A percentile compares a stretch with the other conserved stretches of the same genome.
Conservation (phyloP, 306 rosid genomes). For the Medicago ruthenica region DNA sequence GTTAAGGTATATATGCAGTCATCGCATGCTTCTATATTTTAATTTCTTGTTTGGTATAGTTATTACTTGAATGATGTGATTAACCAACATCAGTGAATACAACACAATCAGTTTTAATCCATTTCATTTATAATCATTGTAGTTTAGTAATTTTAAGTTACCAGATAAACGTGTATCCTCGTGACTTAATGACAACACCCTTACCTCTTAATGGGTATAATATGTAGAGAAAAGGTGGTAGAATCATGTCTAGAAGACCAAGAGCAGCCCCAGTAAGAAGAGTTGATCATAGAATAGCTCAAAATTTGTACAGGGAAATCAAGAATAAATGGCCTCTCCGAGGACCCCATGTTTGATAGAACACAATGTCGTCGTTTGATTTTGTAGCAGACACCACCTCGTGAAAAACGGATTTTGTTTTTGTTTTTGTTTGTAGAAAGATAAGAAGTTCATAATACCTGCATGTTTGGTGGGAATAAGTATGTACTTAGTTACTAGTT, state of each 20-base stretch:
- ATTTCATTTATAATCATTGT: not conserved
- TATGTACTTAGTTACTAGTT: not conserved
- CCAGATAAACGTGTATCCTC: conserved; percentile 5
- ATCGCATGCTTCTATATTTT: conserved; percentile 27
- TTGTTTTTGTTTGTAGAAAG: not conserved
- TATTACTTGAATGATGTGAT: conserved; percentile 24
- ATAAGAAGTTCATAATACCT: not conserved
- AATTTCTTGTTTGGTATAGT: conserved; percentile 23
- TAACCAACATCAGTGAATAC: not conserved
- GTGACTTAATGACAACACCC: conserved; percentile 7
- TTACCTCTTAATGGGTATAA: conserved; percentile 9
- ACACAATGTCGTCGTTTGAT: not conserved
- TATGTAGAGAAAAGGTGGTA: not conserved
- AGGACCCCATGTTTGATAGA: not conserved
- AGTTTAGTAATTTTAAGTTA: conserved; percentile 2
- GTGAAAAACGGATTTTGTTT: not conserved
- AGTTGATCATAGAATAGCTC: conserved; percentile 15
- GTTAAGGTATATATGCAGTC: conserved; percentile 74
- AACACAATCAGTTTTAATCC: conserved; percentile 1
- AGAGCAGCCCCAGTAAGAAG: not conserved
- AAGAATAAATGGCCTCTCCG: not conserved
- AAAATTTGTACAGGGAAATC: not conserved
- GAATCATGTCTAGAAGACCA: conserved; percentile 7
- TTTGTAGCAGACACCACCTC: not conserved
- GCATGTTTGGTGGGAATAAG: not conserved